Evolutionary conservation across 495 filamentous ascomycete species (phyloP).

Genomic region (Neurospora sp.): DNA sequence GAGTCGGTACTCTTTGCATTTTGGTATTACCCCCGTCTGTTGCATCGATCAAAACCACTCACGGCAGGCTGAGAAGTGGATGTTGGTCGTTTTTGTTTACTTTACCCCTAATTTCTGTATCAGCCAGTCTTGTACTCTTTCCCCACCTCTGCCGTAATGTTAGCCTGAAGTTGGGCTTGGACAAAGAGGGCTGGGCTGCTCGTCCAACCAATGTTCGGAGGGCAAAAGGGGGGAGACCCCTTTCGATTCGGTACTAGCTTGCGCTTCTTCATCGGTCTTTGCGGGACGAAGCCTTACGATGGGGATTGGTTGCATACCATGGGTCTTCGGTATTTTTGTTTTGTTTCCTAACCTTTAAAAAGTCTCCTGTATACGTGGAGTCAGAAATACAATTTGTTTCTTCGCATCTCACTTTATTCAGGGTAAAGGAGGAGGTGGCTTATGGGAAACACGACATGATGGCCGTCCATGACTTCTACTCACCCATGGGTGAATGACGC

Average conservation of each 20-base stretch:
- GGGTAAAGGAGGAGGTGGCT: neutral
- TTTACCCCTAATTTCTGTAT: neutral
- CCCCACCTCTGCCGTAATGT: neutral
- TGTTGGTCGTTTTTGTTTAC: neutral
- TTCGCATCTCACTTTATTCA: neutral
- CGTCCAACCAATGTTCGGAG: neutral
- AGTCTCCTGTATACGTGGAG: neutral
- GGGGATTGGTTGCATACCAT: neutral
- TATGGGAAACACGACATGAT: neutral
- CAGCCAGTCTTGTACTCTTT: neutral
- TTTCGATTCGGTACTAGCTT: neutral
- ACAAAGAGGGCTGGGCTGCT: neutral
- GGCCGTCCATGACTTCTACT: neutral
- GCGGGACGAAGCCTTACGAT: neutral
- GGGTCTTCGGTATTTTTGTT: neutral
- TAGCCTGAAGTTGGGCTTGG: neutral
- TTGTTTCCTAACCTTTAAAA: accelerated
- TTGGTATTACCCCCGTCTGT: slow-evolving; percentile 1
- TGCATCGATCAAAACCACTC: neutral
- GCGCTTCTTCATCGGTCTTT: neutral
- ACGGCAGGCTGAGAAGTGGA: neutral
- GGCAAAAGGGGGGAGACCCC: neutral
- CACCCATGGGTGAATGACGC: neutral
- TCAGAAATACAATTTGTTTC: neutral
- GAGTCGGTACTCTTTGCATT: neutral